A percentile compares a stretch with the other conserved stretches of the same genome.
Evolutionary conservation across 345 rosid genomes (phyloP).

Genomic region (Arabidopsis suecica): DNA sequence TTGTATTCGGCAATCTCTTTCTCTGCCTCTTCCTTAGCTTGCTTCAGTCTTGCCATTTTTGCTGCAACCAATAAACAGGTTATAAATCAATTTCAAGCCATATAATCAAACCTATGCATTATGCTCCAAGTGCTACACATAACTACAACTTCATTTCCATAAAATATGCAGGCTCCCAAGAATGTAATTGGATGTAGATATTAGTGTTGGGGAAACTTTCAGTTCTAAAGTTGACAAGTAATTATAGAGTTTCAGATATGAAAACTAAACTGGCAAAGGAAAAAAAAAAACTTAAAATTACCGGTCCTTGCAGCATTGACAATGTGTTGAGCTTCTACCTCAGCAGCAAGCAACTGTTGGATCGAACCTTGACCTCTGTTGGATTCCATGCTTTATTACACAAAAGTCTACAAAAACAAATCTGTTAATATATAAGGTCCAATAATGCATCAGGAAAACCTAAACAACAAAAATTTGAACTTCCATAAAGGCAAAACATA

Average conservation of each 20-base stretch:
- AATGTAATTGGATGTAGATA: not conserved
- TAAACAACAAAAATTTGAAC: not conserved
- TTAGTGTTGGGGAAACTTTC: not conserved
- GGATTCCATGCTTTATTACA: constrained; percentile 60
- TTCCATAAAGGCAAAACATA: constrained; percentile 10
- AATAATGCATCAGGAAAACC: not conserved
- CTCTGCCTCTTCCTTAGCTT: constrained; percentile 97
- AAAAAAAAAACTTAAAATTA: constrained; percentile 12
- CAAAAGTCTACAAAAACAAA: not conserved
- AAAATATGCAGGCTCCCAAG: not conserved
- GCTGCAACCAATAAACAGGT: constrained; percentile 48
- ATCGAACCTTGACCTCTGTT: constrained; percentile 82
- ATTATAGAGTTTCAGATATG: not conserved
- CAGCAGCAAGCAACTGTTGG: constrained; percentile 90
- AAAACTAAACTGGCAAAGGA: not conserved
- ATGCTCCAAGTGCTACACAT: not conserved
- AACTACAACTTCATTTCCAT: not conserved
- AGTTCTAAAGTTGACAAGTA: not conserved
- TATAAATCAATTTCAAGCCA: not conserved
- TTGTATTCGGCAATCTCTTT: constrained; percentile 76
- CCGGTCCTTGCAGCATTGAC: constrained; percentile 75
- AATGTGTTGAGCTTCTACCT: constrained; percentile 89
- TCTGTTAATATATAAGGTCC: not conserved
- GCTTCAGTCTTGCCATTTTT: constrained; percentile 81
- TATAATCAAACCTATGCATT: not conserved